phyloP scores from a whole-genome alignment of 2,329 filamentous ascomycete genomes.

The Dothideomycetes sp. region DNA sequence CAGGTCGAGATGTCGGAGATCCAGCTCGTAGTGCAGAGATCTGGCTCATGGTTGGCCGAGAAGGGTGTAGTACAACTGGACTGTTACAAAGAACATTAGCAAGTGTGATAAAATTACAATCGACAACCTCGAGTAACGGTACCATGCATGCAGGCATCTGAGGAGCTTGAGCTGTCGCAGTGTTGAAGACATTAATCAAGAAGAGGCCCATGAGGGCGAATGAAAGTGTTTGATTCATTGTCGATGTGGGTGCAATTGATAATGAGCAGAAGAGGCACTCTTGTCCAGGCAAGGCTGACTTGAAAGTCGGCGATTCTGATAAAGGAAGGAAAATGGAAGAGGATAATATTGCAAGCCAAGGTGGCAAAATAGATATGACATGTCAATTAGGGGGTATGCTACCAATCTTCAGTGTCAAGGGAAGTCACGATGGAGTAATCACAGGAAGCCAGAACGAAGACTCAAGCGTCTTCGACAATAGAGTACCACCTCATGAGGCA shows the following conservation, averaged over 20 bases:
- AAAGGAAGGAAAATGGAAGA: not conserved
- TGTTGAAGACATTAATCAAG: not conserved
- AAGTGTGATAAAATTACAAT: not conserved
- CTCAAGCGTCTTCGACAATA: too few species aligned
- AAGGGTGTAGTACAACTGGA: constrained; percentile 4
- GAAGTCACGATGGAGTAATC: too few species aligned
- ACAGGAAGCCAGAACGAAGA: too few species aligned
- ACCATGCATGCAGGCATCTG: constrained; percentile 5
- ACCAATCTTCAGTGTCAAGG: too few species aligned
- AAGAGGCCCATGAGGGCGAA: constrained; percentile 1
- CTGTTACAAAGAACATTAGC: not conserved
- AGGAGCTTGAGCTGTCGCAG: not conserved
- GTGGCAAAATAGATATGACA: too few species aligned
- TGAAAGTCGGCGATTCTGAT: not conserved
- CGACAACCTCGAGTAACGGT: not conserved
- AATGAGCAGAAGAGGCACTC: not conserved
- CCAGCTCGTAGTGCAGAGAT: constrained; percentile 1
- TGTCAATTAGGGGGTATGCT: too few species aligned
- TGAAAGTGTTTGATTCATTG: not conserved
- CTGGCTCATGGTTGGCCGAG: not conserved
- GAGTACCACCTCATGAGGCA: too few species aligned
- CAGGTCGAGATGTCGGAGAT: not conserved
- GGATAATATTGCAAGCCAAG: too few species aligned
- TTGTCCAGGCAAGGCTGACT: not conserved
- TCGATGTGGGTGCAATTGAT: not conserved